Conservation (phyloP, 2,329 filamentous ascomycete genomes). For the Dryadomyces quercivorus region DNA sequence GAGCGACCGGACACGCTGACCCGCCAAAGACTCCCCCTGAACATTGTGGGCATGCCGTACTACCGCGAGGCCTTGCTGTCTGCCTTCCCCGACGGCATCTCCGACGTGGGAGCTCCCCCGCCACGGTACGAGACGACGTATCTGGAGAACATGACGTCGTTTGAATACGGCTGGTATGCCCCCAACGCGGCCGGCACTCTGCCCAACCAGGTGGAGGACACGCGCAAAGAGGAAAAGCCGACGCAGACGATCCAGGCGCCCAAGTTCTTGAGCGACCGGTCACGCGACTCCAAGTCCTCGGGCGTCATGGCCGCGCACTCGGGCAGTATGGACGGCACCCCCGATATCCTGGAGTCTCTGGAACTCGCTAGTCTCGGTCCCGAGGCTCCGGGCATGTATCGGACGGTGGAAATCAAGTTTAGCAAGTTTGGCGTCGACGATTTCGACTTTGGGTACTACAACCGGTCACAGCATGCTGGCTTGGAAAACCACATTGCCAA, state of each 20-base stretch:
- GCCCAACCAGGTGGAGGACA: slow-evolving; percentile 76
- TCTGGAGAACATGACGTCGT: slow-evolving; percentile 53
- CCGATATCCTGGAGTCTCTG: slow-evolving; percentile 52
- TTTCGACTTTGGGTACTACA: slow-evolving; percentile 97
- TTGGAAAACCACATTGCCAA: slow-evolving; percentile 95
- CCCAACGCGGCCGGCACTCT: slow-evolving; percentile 60
- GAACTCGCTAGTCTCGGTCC: slow-evolving; percentile 64
- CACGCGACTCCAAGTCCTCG: slow-evolving; percentile 39
- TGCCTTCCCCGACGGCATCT: slow-evolving; percentile 74
- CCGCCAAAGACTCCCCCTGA: slow-evolving; percentile 45
- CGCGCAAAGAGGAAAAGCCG: slow-evolving; percentile 45
- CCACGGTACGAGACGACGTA: slow-evolving; percentile 60
- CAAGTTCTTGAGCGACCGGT: slow-evolving; percentile 91
- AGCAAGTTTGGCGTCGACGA: slow-evolving; percentile 99
- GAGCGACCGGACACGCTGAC: slow-evolving; percentile 8
- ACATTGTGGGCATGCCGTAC: slow-evolving; percentile 79
- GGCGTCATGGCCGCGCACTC: slow-evolving; percentile 23
- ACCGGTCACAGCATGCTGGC: slow-evolving; percentile 82
- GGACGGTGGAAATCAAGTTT: slow-evolving; percentile 95
- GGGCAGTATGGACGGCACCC: slow-evolving; percentile 40
- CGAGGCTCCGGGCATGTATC: slow-evolving; percentile 80
- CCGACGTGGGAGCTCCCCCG: slow-evolving; percentile 76
- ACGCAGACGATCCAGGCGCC: slow-evolving; percentile 60
- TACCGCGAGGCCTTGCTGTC: slow-evolving; percentile 83
- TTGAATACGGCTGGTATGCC: slow-evolving; percentile 67